Base-by-base conservation (phyloP, 306 rosid genomes). In the Cajanus cajan region DNA sequence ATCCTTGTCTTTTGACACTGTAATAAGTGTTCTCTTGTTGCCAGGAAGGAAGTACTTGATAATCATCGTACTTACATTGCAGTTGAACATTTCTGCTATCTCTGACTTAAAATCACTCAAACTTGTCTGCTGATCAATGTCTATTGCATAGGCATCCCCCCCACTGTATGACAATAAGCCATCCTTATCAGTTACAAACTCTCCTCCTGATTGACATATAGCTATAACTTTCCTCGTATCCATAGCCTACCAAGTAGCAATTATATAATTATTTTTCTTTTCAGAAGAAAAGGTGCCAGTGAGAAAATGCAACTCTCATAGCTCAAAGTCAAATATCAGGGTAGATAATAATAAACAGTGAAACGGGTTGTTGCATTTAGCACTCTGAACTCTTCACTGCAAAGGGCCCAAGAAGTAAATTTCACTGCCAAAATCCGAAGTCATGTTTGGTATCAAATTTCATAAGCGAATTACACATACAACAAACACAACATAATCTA, bases 21-120 rank as follows among this genome's bases (percentile, higher is more conserved):
- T 88, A 63, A 95, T 95, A 37, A 93, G 97, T 41, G 98, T 95
- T 87, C 82, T 95, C 89, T 89, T 93, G 75, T 95, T 92, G 10
- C 94, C 94, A 0, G 99, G 99, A 76, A 95, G 98, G 71, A 95
- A 91, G 85, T 95, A 95, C 90, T 93, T 95, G 81, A 95, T 80
- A 63, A 76, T 72, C 94, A 95, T 85, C 11, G 86, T 84, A 39
- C 87, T 88, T 13, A 61, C 84, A 78, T 80, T 85, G 78, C 89
- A 92, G 33, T 67, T 87, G 76, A 95, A 92, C 88, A 81, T 89
- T 34, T 95, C 98, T 1, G 92, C 94, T 54, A 91, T 69, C 81
- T 95, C 98, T 8, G 91, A 83, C 90, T 90, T 95, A 48, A 95
- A 90, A 84, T 91, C 95, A 71, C 70, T 54, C 77, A 95, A 76